A percentile compares a stretch with the other conserved stretches of the same genome.
Conservation (phyloP, 1,284 basidiomycete genomes). For the Phaffia rhodozyma region DNA sequence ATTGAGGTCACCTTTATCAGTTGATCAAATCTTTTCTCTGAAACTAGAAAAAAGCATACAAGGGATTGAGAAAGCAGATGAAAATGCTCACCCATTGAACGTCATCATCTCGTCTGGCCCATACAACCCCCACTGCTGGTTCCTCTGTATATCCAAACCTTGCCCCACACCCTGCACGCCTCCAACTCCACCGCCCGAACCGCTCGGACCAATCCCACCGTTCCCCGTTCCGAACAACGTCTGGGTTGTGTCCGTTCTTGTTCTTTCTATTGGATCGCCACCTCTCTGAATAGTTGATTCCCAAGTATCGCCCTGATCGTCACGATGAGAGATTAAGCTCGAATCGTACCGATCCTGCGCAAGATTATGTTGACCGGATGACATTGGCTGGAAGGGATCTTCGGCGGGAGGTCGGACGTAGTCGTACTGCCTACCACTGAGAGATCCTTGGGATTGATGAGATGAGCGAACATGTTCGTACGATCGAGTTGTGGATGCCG, state of each 20-base stretch:
- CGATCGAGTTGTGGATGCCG: neutral
- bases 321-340: no score
- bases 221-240: slow-evolving; percentile 18
- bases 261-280: neutral
- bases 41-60: no score
- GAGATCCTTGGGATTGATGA: neutral
- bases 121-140: slow-evolving; percentile 5
- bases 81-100: slow-evolving; percentile 25
- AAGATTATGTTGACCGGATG: no score
- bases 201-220: slow-evolving; percentile 16
- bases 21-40: no score
- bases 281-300: neutral
- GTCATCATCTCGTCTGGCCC: slow-evolving; percentile 34
- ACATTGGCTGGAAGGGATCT: no score
- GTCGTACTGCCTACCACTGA: neutral
- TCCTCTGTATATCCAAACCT: slow-evolving; percentile 26
- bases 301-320: no score
- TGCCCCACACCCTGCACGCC: neutral
- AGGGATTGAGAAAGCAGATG: neutral
- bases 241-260: neutral
- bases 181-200: neutral
- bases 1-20: no score
- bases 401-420: no score
- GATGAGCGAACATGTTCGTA: neutral
- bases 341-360: no score